These are phyloP conservation scores for Termitomyces sp. DNA, from an alignment of 768 basidiomycete genomes.

Conservation along the genomic window DNA sequence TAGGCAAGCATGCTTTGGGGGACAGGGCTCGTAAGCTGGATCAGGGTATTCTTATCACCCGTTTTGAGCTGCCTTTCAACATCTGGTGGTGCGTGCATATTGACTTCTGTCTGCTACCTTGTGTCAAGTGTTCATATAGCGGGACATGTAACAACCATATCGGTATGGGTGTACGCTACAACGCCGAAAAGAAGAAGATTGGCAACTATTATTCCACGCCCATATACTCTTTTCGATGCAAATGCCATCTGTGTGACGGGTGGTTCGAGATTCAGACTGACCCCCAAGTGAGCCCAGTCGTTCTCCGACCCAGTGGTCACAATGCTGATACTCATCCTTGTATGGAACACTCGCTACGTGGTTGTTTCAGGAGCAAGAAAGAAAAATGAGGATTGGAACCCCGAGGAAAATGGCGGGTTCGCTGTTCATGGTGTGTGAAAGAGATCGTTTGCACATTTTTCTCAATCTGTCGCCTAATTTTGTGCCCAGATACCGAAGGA, in stretches of 20 bases:
- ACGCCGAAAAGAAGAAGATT: constrained; percentile 97
- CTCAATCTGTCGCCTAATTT: not conserved
- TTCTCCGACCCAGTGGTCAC: not conserved
- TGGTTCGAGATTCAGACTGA: constrained; percentile 99
- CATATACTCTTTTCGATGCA: constrained; percentile 93
- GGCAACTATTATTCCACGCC: constrained; percentile 94
- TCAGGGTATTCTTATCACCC: constrained; percentile 91
- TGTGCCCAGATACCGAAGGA: constrained; percentile 58
- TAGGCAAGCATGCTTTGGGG: constrained; percentile 92
- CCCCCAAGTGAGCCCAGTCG: constrained; percentile 62
- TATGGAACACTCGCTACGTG: constrained; percentile 90
- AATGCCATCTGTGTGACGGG: constrained; percentile 93
- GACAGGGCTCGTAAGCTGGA: constrained; percentile 93
- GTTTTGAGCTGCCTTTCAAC: constrained; percentile 95
- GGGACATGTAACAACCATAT: constrained; percentile 95
- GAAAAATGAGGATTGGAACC: constrained; percentile 96
- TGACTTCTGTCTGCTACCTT: not conserved
- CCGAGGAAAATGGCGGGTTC: constrained; percentile 91
- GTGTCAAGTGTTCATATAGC: constrained; percentile 42
- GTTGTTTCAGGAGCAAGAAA: constrained; percentile 90
- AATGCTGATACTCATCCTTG: not conserved
- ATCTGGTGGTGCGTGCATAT: constrained; percentile 78
- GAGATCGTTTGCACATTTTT: not conserved
- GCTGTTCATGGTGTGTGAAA: constrained; percentile 68
- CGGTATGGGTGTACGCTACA: constrained; percentile 99